Evolutionary conservation across 2,329 filamentous ascomycete genomes (phyloP), one percentile per base, ranked within the genome.

Genomic region (Falciphora oryzae): DNA sequence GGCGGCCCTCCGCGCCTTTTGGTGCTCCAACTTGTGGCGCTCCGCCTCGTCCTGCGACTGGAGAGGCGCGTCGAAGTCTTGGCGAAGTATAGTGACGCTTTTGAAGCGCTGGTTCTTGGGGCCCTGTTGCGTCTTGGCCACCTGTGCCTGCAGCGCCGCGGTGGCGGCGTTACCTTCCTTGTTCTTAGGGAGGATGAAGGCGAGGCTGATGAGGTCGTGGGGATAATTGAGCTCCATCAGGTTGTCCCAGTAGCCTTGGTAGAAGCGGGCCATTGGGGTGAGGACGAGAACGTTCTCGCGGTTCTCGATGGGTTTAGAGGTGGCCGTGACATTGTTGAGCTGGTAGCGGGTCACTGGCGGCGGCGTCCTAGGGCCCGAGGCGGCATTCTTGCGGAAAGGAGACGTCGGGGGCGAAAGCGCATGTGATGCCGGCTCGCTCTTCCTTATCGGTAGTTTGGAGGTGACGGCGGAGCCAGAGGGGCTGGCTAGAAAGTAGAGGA

Each of bases 221-320:
- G 95, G 95, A 75, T 98, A 99, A 72, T 79, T 84, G 65, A 99
- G 84, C 74, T 86, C 86, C 69, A 93, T 76, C 32, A 99, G 82
- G 72, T 98, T 99, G 75, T 96, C 89, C 94, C 95, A 99, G 81
- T 98, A 99, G 70, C 85, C 88, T 71, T 91, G 89, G 77, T 97
- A 98, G 82, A 98, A 99, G 67, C 91, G 87, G 38, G 92, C 90
- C 78, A 99, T 88, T 13, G 95, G 95, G 1, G 95, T 97, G 66
- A 99, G 85, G 73, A 99, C 91, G 64, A 99, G 87, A 66, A 99
- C 84, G 63, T 89, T 90, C 80, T 99, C 95, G 69, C 86, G 81
- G 74, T 96, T 95, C 67, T 83, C 85, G 62, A 92, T 80, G 1
- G 95, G 92, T 68, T 90, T 84, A 63, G 83, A 75, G 27, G 93